Base-by-base conservation (phyloP, 2,329 filamentous ascomycete genomes). In the Beauveria sp. region DNA sequence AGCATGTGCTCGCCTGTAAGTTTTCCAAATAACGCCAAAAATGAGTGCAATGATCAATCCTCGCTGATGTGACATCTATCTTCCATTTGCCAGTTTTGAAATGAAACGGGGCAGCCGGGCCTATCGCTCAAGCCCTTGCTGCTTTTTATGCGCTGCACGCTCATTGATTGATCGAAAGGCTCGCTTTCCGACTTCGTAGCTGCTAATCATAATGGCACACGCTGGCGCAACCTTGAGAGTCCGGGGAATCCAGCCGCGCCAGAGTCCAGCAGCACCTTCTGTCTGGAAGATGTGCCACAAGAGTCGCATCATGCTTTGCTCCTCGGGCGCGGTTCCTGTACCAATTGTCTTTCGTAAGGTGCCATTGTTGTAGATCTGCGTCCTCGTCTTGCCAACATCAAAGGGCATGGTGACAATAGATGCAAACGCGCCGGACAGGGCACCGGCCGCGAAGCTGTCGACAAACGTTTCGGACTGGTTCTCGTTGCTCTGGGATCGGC, bases 201-300 rank as follows among this genome's bases (percentile, higher is more conserved):
- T 96, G 71, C 91, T 96, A 71, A 99, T 97, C 94, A 99, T 99
- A 71, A 99, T 97, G 30, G 94, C 94, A 75, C 94, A 99, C 0
- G 93, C 91, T 1, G 94, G 94, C 1, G 94, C 93, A 5, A 99
- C 92, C 73, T 97, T 97, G 63, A 97, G 79, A 66, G 91, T 96
- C 44, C 94, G 82, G 0, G 94, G 92, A 26, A 91, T 88, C 91
- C 92, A 97, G 48, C 94, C 94, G 67, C 82, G 90, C 84, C 96
- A 97, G 5, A 99, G 77, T 0, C 94, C 94, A 1, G 83, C 72
- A 18, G 86, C 72, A 2, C 94, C 94, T 74, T 97, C 93, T 59
- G 89, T 89, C 67, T 84, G 83, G 78, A 93, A 96, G 56, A 99
- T 97, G 68, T 96, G 91, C 80, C 85, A 87, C n/a, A 99, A 78